A percentile compares a stretch with the other conserved stretches of the same genome.
Evolutionary conservation across 192 early-diverging fungal species (phyloP).

Genomic region (Backusella luteola): DNA sequence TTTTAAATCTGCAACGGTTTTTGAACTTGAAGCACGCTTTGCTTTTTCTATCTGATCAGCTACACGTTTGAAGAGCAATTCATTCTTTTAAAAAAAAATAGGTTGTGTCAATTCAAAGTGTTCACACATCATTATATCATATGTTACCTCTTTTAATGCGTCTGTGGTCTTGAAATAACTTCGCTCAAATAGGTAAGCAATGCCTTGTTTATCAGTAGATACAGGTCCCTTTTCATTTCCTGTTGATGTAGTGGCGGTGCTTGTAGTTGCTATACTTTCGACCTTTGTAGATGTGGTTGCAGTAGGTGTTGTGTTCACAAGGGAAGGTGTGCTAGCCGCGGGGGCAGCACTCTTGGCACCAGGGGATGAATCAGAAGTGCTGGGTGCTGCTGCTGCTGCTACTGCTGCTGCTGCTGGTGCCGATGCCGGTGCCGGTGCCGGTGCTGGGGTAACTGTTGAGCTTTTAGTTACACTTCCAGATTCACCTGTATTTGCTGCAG

Average conservation of each 20-base stretch:
- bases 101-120: background rate
- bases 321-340: background rate
- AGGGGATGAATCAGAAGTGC: background rate
- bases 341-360: background rate
- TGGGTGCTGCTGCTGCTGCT: background rate
- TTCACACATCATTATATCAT: background rate
- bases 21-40: background rate
- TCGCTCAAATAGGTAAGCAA: slow-evolving; percentile 18
- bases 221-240: background rate
- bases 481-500: background rate
- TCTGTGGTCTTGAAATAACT: slow-evolving; percentile 9
- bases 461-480: background rate
- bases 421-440: background rate
- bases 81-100: background rate
- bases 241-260: background rate
- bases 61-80: background rate
- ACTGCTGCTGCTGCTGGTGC: background rate
- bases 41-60: background rate
- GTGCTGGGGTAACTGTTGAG: background rate
- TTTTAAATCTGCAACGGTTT: background rate
- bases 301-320: background rate
- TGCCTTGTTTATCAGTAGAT: slow-evolving; percentile 11
- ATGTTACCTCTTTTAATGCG: slow-evolving; percentile 1
- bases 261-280: background rate
- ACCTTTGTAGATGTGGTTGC: background rate